A percentile compares a stretch with the other conserved stretches of the same genome.
These are phyloP conservation scores for Cordia subcordata DNA, from an alignment of 257 asterid species.

Conservation along the genomic window DNA sequence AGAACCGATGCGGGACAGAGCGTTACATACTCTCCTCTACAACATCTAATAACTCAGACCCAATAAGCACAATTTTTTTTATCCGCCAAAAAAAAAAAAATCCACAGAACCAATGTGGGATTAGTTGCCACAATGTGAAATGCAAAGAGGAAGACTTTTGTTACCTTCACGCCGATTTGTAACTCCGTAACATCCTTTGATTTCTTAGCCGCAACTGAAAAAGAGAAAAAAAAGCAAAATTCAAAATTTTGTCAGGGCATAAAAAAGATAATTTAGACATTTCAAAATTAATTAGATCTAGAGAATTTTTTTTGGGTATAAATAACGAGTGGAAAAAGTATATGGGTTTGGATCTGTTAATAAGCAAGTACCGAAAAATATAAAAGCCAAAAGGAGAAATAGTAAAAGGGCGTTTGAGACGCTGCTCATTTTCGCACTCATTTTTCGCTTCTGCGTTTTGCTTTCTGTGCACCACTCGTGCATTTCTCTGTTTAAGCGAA, in stretches of 20 bases:
- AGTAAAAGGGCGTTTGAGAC: constrained; percentile 26
- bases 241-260: not conserved
- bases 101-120: too few species aligned
- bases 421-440: constrained; percentile 37
- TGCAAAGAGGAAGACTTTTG: not conserved
- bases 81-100: too few species aligned
- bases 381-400: constrained; percentile 29
- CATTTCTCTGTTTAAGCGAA: not conserved
- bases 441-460: not conserved
- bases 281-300: constrained; percentile 14
- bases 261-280: not conserved
- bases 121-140: not conserved
- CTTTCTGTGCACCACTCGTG: too few species aligned
- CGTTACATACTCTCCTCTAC: too few species aligned
- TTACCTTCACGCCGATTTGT: constrained; percentile 96
- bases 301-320: not conserved
- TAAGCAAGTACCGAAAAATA: constrained; percentile 54
- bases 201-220: constrained; percentile 66
- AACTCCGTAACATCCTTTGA: constrained; percentile 85
- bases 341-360: not conserved
- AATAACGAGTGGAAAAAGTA: not conserved
- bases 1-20: too few species aligned
- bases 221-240: constrained; percentile 2
- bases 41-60: too few species aligned
- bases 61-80: too few species aligned